phyloP scores from a whole-genome alignment of 176 grass and related monocot species.

The Carex parvula region DNA sequence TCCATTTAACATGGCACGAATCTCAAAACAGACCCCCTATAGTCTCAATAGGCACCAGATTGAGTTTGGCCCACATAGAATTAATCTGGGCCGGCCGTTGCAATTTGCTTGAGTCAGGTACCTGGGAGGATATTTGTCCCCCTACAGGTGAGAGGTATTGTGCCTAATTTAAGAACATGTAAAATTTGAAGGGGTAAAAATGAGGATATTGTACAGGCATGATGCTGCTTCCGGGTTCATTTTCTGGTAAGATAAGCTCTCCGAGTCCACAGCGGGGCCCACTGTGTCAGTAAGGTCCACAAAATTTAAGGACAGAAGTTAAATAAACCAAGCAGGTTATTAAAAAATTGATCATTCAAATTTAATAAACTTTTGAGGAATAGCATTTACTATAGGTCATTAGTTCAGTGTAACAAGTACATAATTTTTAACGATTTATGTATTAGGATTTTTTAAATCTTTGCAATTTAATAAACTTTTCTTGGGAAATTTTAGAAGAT shows the following conservation, averaged over 20 bases:
- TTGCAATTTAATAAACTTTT: not conserved
- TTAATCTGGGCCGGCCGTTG: too few relatives aligned
- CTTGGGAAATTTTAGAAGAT: not conserved
- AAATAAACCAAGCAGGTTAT: not conserved
- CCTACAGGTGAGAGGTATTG: not conserved
- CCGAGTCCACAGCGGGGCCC: slow-evolving; percentile 96
- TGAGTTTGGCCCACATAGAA: too few relatives aligned
- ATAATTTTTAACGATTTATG: not conserved
- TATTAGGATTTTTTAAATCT: not conserved
- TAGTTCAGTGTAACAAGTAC: not conserved
- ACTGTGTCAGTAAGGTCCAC: slow-evolving; percentile 30
- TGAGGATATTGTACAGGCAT: slow-evolving; percentile 65
- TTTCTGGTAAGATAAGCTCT: slow-evolving; percentile 95
- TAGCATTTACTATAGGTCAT: not conserved
- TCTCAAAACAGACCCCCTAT: too few relatives aligned
- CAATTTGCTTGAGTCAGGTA: too few relatives aligned
- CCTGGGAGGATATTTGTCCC: too few relatives aligned
- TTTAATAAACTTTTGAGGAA: not conserved
- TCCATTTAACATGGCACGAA: too few relatives aligned
- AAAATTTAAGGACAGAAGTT: not conserved
- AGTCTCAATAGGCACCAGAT: too few relatives aligned
- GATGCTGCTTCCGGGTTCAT: slow-evolving; percentile 99
- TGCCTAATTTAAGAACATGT: slow-evolving; percentile 4
- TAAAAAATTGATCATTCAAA: not conserved
- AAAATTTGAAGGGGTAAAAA: not conserved